Base-by-base conservation (phyloP, 495 filamentous ascomycete species). In the Annulohypoxylon moriforme region DNA sequence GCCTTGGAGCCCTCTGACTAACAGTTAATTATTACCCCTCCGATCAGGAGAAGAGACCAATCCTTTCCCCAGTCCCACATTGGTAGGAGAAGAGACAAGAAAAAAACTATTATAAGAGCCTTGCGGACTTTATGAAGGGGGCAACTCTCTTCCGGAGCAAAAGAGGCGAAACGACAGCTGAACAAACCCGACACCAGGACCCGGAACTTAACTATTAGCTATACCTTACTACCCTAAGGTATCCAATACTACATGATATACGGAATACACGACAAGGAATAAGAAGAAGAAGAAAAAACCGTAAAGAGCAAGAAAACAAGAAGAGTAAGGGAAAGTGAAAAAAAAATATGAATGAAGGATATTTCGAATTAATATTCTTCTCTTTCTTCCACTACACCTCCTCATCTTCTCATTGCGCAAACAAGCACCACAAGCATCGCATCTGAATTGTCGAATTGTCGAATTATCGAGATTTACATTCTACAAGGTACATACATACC, bases 81-180 rank as follows among this genome's bases (percentile, higher is more conserved):
- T 65, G 40, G 22, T 73, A 36, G 36, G 4, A 40, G 13, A 40
- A 40, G 36, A 40, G 13, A n/a, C 10, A 40, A n/a, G 8, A 44
- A 20, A 44, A 44, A 44, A 68, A 60, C 49, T 29, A 59, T 62
- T 63, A 53, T 44, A 62, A 60, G 33, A 68, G 70, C 65, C 70
- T 73, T 65, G 56, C 65, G 70, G 65, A 64, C 65, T 61, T 50
- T 73, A 40, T 61, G 64, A 68, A 73, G 60, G 69, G 55, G 65
- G 70, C 70, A 73, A 68, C 60, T 65, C 57, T 73, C 53, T 27
- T 52, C 60, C 70, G 64, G 64, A 69, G 70, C 60, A 50, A 62
- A 42, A 62, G 52, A 72, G 60, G 46, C 70, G 56, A 68, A 68
- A 68, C 70, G 59, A 38, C 42, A 67, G 64, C 69, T 67, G 53